Evolutionary conservation across 129 eudicot species (phyloP), one percentile per base, ranked within the genome.

Genomic region (Chrysanthemum seticuspe): DNA sequence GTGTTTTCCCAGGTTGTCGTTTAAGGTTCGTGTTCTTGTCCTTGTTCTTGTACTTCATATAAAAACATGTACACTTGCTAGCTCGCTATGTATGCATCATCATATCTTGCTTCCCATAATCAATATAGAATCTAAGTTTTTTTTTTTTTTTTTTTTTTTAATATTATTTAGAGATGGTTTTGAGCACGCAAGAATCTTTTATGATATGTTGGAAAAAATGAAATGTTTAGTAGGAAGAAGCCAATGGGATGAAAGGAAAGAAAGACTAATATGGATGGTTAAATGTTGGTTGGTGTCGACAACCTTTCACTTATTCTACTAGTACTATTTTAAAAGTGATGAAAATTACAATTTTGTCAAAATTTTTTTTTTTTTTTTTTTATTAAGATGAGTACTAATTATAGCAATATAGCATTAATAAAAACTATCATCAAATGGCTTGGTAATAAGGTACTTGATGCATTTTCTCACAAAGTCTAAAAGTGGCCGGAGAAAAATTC

Each of bases 1-100:
- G 80, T 81, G 83, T 78, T 86, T 90, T 77, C 99, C 99, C 99
- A 90, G 97, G 71, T 88, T 95, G 78, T 67, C 81, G 72, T 44
- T 45, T 65, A 56, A 58, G 85, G 67, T 70, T 76, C 19, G 65
- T 67, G 45, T 40, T 5, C 40, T 34, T 4, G 40, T 29, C 3
- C 72, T 25, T 34, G 81, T 65, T 72, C 82, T 82, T 76, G 77
- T 82, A 76, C 68, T 80, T 71, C 81, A 68, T 66, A 62, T 54
- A 16, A 21, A 62, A 56, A 14, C 77, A 47, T 72, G 10, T 74
- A 10, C 67, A 60, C 61, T 40, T 40, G 44, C 44, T 70, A 68
- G 44, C 44, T 70, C 65, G 45, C 78, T 44, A 54, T 21, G 4
- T 60, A 1, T 71, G 60, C 29, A 10, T 36, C 9, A 40, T 34